Percentiles rank a stretch among this genome's conserved stretches.
Conservation (phyloP, 2,329 filamentous ascomycete genomes). For the Trichoderma sp. region DNA sequence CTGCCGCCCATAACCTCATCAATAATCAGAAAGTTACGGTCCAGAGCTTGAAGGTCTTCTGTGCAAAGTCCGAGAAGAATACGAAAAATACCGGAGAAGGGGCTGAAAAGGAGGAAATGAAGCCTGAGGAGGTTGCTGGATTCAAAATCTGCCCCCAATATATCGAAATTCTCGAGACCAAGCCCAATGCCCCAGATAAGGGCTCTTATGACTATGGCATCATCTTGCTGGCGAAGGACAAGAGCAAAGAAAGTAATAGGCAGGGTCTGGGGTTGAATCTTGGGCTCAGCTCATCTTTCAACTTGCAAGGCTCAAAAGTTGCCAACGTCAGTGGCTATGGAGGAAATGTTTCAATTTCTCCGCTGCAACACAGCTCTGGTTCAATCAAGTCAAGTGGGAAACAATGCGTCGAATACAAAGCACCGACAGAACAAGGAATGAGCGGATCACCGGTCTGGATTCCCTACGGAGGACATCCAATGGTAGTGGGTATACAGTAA, state of each 20-base stretch:
- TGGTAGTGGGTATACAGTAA: constrained; percentile 12
- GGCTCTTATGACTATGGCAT: constrained; percentile 3
- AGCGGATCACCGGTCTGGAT: constrained; percentile 13
- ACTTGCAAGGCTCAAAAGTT: background rate
- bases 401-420: background rate
- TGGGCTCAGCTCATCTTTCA: background rate
- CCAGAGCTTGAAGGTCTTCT: background rate
- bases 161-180: background rate
- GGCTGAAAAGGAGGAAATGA: rapidly evolving
- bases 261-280: constrained; percentile 10
- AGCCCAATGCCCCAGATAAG: background rate
- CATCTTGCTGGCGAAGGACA: background rate
- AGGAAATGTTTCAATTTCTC: background rate
- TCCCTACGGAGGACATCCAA: background rate
- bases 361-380: background rate
- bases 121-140: background rate
- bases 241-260: background rate
- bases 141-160: constrained; percentile 8
- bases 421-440: constrained; percentile 1
- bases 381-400: background rate
- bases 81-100: background rate
- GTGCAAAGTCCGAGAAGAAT: background rate
- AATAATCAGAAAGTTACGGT: background rate
- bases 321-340: background rate
- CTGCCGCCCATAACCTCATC: constrained; percentile 11